phyloP scores from a whole-genome alignment of 2,329 filamentous ascomycete species.

The Ophiostoma fasciatum region DNA sequence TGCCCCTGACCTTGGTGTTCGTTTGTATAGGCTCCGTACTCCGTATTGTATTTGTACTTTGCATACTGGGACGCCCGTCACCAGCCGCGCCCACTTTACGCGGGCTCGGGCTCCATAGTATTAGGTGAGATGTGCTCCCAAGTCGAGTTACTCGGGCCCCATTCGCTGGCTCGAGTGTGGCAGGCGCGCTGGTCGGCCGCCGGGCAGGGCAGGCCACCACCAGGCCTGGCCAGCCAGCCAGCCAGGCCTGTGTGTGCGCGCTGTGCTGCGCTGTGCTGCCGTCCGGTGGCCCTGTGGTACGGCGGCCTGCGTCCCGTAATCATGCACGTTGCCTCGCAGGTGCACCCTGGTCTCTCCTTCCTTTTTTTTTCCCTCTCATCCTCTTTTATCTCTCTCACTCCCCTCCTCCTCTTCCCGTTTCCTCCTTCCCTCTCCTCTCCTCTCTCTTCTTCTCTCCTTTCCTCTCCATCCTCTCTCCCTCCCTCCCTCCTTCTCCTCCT shows the following conservation, averaged over 20 bases:
- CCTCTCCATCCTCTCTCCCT: constrained; percentile 1
- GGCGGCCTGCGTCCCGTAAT: too few species aligned
- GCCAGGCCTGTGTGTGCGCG: background rate
- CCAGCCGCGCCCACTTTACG: too few species aligned
- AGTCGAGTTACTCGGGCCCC: constrained; percentile 3
- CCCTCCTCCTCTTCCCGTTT: constrained; percentile 18
- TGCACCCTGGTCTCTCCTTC: constrained; percentile 18
- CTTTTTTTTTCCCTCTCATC: constrained; percentile 9
- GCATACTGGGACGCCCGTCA: too few species aligned
- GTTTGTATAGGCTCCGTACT: too few species aligned
- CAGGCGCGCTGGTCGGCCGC: too few species aligned
- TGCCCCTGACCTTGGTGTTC: too few species aligned
- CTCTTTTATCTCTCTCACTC: constrained; percentile 20
- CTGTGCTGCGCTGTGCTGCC: background rate
- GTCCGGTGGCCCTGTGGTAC: background rate
- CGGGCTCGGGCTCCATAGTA: too few species aligned
- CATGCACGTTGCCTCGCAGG: background rate
- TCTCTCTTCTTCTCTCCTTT: constrained; percentile 1
- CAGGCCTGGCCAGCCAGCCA: too few species aligned
- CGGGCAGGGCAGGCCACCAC: too few species aligned
- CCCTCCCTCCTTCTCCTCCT: background rate
- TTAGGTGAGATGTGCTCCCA: constrained; percentile 24
- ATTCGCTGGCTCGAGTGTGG: too few species aligned
- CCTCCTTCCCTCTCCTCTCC: constrained; percentile 8
- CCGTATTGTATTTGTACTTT: too few species aligned